A percentile compares a stretch with the other conserved stretches of the same genome.
Conservation (phyloP, 2,329 filamentous ascomycete genomes). For the Neopestalotiopsis rosae region DNA sequence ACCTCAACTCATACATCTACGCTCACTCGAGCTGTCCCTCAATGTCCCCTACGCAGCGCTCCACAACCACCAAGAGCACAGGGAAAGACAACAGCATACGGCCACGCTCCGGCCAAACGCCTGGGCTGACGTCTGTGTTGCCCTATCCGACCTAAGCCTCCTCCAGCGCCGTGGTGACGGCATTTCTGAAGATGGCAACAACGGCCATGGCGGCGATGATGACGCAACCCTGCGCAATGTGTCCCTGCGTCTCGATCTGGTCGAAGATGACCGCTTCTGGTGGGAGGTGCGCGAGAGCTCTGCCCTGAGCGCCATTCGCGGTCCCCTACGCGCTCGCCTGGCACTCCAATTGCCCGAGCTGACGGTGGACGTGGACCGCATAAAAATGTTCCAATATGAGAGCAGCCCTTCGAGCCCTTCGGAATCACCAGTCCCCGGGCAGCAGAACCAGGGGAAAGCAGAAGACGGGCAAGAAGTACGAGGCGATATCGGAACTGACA, state of each 20-base stretch:
- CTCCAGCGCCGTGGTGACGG: constrained; percentile 12
- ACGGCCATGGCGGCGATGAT: no score
- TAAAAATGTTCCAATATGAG: constrained; percentile 25
- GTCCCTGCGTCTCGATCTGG: constrained; percentile 26
- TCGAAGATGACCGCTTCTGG: constrained; percentile 24
- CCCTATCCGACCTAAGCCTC: constrained; percentile 27
- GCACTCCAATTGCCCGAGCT: constrained; percentile 27
- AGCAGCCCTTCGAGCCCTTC: neutral
- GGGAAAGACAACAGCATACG: neutral
- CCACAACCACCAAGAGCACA: constrained; percentile 21
- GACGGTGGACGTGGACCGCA: constrained; percentile 21
- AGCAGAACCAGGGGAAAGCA: neutral
- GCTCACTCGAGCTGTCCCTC: constrained; percentile 28
- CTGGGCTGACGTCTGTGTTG: constrained; percentile 27
- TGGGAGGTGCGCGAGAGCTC: constrained; percentile 31
- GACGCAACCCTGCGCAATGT: constrained; percentile 22
- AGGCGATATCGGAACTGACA: neutral
- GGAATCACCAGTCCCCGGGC: neutral
- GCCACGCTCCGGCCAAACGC: neutral
- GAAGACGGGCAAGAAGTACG: neutral
- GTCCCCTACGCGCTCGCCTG: constrained; percentile 25
- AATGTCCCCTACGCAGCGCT: constrained; percentile 24
- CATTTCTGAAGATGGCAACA: no score
- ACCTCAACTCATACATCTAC: constrained; percentile 18
- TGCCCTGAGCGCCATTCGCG: constrained; percentile 26